Evolutionary conservation across 208 protist genomes (phyloP).

Genomic region (Angomonas ambiguus): DNA sequence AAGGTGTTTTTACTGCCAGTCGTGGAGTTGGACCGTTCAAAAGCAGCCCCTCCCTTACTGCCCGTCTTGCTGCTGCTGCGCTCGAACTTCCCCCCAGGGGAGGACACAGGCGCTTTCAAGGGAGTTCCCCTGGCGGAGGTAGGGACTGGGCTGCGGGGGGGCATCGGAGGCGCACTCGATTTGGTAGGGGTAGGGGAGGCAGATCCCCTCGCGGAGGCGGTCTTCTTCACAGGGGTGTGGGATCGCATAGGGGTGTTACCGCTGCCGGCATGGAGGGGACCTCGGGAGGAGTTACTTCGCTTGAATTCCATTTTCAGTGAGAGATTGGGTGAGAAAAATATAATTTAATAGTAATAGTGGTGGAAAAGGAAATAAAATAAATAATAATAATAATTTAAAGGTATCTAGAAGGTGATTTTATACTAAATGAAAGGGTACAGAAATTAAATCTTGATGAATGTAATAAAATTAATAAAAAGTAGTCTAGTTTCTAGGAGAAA

Average conservation of each 20-base stretch:
- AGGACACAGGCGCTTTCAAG: background rate
- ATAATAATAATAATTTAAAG: background rate
- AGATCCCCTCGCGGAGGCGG: constrained; percentile 9
- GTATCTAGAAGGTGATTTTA: background rate
- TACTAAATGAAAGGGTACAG: background rate
- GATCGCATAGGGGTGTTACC: constrained; percentile 21
- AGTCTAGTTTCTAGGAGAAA: no score
- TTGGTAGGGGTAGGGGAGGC: constrained; percentile 1
- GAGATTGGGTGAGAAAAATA: constrained; percentile 5
- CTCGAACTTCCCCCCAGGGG: constrained; percentile 10
- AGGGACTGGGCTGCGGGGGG: constrained; percentile 16
- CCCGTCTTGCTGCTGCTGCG: constrained; percentile 22
- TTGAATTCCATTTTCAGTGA: constrained; percentile 56
- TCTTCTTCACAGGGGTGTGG: constrained; percentile 17
- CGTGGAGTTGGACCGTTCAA: constrained; percentile 33
- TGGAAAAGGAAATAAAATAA: background rate
- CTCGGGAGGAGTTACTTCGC: constrained; percentile 60
- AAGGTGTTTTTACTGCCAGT: constrained; percentile 40
- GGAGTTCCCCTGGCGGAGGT: constrained; percentile 15
- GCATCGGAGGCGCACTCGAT: constrained; percentile 5
- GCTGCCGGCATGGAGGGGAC: constrained; percentile 17
- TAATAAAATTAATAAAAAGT: constrained; percentile 6
- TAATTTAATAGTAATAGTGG: background rate
- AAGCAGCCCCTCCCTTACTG: constrained; percentile 13
- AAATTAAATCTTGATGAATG: background rate